Evolutionary conservation across 768 basidiomycete species (phyloP), one percentile per base, ranked within the genome.

Genomic region (Lactarius sp.): DNA sequence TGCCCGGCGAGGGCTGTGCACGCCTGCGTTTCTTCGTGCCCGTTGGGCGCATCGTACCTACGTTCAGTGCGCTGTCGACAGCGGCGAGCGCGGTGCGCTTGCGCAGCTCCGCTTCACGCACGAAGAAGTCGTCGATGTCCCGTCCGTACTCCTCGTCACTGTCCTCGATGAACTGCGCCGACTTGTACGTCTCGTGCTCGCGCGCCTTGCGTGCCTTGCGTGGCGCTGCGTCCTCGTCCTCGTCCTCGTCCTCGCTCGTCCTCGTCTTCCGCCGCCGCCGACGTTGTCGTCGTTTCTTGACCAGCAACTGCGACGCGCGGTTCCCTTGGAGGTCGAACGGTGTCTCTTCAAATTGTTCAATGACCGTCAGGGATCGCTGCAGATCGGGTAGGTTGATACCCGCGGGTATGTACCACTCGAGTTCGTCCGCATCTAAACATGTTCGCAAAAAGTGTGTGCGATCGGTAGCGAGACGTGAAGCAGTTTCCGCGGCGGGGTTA

Each of bases 161-260:
- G 75, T 97, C 94, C 71, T 90, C 86, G 72, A 96, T 94, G 72
- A 95, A 91, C 73, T 92, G 88, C 10, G 92, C 92, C 7, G 88
- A 91, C 73, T 93, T 94, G 79, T 90, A 94, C 63, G 78, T 78
- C 76, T 85, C 81, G 72, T 83, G 82, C 72, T 90, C 88, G 71
- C 83, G 86, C 68, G 77, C 79, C 73, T 82, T 85, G 73, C 79
- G 84, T 61, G 75, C 76, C 70, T 75, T 72, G 27, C 70, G 73
- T 68, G 70, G 71, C 61, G 73, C 70, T 50, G 71, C 73, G 42
- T 77, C 78, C 36, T 75, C 77, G 27, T 72, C 71, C 36, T 65
- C 62, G 56, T 73, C 72, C 12, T 60, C 74, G 6, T 78, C 83
- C 6, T 78, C 76, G 18, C 79, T 77, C 16, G 81, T 79, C 53